These are phyloP conservation scores for Dioscorea cayenensis DNA, from an alignment of 116 monocot genomes.

Conservation along the genomic window DNA sequence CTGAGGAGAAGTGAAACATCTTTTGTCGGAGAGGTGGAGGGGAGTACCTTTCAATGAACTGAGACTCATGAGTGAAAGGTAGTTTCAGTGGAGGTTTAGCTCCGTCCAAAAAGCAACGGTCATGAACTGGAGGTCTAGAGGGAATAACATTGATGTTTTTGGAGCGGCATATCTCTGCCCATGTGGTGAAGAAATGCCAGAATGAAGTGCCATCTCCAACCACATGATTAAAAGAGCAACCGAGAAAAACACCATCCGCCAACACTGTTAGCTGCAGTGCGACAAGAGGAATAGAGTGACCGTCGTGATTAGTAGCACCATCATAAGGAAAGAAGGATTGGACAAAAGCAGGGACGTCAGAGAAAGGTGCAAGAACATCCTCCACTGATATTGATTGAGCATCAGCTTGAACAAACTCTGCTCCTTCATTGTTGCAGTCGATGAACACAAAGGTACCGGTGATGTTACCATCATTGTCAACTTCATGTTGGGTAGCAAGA, in stretches of 20 bases:
- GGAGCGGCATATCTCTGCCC: slow-evolving; percentile 14
- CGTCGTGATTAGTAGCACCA: neutral
- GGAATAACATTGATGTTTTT: neutral
- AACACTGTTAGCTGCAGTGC: slow-evolving; percentile 11
- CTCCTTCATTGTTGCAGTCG: slow-evolving; percentile 30
- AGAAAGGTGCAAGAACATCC: neutral
- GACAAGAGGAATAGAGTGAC: neutral
- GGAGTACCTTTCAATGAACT: slow-evolving; percentile 14
- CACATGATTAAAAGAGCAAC: slow-evolving; percentile 13
- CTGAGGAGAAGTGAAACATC: slow-evolving; percentile 40
- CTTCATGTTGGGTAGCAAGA: slow-evolving; percentile 1
- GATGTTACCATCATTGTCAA: neutral
- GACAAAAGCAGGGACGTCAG: neutral
- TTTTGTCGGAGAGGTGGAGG: slow-evolving; percentile 24
- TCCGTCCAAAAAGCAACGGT: slow-evolving; percentile 11
- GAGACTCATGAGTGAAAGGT: slow-evolving; percentile 4
- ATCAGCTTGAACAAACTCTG: slow-evolving; percentile 27
- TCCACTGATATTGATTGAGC: slow-evolving; percentile 16
- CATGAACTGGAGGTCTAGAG: slow-evolving; percentile 1
- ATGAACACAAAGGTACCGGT: slow-evolving; percentile 10
- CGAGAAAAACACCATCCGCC: slow-evolving; percentile 11
- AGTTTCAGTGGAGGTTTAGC: neutral
- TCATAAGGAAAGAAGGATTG: neutral
- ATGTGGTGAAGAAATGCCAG: slow-evolving; percentile 26
- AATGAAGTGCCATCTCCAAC: slow-evolving; percentile 17